Evolutionary conservation across 140 eudicot species (phyloP).

Genomic region (Erigeron philadelphicus): DNA sequence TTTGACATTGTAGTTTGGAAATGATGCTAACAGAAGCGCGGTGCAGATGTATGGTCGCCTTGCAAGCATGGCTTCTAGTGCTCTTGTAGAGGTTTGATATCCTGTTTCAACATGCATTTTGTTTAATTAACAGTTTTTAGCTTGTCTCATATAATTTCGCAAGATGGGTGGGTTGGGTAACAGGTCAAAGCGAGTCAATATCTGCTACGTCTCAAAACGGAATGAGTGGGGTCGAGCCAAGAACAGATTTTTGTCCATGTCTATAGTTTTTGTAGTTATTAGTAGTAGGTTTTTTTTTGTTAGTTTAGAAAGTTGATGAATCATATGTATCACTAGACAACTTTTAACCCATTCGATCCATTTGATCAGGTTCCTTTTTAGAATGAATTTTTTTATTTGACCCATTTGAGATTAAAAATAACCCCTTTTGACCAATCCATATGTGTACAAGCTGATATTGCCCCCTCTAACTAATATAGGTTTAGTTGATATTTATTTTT

Average conservation of each 20-base stretch:
- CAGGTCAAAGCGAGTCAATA: conserved; percentile 8
- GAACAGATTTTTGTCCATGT: not conserved
- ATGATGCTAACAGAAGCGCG: conserved; percentile 26
- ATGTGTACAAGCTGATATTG: not conserved
- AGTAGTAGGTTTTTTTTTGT: too few species aligned
- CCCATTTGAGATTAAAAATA: not conserved
- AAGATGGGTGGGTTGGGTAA: not conserved
- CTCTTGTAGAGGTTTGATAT: conserved; percentile 70
- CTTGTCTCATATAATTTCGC: not conserved
- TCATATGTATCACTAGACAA: not conserved
- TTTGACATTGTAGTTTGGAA: conserved; percentile 32
- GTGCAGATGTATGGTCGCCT: conserved; percentile 73
- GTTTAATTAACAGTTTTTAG: not conserved
- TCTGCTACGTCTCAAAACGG: not conserved
- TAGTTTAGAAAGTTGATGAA: conserved; percentile 1
- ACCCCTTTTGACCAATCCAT: not conserved
- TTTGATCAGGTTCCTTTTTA: not conserved
- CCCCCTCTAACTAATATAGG: not conserved
- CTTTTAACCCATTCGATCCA: not conserved
- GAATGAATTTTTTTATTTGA: not conserved
- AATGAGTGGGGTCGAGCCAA: not conserved
- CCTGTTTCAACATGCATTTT: conserved; percentile 9
- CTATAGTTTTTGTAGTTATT: not conserved
- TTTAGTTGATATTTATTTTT: not conserved
- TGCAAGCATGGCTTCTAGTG: conserved; percentile 59